Conservation (phyloP, 208 protist genomes). For the Crithidia fasciculata region DNA sequence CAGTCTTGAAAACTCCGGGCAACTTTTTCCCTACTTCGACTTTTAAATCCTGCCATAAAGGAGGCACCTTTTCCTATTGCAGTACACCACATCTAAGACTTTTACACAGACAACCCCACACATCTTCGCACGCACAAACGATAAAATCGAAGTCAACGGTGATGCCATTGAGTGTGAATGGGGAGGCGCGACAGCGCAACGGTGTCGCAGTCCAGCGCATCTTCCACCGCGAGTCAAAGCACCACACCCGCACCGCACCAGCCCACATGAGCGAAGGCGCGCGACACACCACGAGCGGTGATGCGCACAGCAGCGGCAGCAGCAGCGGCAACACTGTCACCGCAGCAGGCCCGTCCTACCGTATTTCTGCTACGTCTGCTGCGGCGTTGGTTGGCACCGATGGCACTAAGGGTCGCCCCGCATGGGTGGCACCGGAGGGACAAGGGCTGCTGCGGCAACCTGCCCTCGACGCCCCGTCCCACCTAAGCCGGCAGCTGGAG, state of each 20-base stretch:
- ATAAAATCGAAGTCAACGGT: background rate
- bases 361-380: slow-evolving; percentile 19
- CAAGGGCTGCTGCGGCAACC: slow-evolving; percentile 32
- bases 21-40: too few species aligned
- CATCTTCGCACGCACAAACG: background rate
- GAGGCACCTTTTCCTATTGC: too few species aligned
- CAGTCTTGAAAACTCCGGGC: too few species aligned
- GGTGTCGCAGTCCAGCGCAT: slow-evolving; percentile 49
- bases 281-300: background rate
- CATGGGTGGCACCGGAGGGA: slow-evolving; percentile 25
- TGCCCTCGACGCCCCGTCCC: slow-evolving; percentile 35
- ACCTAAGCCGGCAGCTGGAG: slow-evolving; percentile 50
- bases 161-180: slow-evolving; percentile 3
- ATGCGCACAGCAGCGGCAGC: background rate
- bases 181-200: slow-evolving; percentile 46
- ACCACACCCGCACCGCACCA: background rate
- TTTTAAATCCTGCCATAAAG: too few species aligned
- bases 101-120: too few species aligned
- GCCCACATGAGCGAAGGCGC: background rate
- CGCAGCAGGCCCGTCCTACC: slow-evolving; percentile 9
- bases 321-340: background rate
- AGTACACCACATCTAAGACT: too few species aligned
- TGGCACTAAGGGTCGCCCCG: slow-evolving; percentile 11
- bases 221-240: slow-evolving; percentile 22
- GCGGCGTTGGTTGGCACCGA: slow-evolving; percentile 23